phyloP scores from a whole-genome alignment of 768 basidiomycete genomes.

The Tulasnella sp. region DNA sequence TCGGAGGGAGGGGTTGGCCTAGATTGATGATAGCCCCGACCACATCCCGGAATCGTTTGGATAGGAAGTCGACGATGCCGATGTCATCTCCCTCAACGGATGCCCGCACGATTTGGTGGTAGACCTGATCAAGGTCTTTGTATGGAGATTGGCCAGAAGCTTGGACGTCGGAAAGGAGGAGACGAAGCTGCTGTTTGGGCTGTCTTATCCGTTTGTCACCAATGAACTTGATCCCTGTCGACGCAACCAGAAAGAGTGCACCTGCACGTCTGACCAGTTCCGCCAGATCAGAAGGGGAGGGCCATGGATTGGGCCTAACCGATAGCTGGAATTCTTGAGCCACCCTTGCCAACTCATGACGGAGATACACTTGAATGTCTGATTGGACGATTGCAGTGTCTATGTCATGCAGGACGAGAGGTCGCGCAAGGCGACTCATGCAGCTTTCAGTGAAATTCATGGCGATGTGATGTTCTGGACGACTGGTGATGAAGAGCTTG shows the following conservation, averaged over 20 bases:
- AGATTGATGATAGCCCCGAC: conserved; percentile 10
- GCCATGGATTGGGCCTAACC: conserved; percentile 4
- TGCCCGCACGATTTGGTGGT: neutral
- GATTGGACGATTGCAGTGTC: conserved; percentile 3
- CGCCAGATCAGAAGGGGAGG: neutral
- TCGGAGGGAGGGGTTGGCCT: neutral
- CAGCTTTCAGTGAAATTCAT: neutral
- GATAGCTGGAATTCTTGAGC: neutral
- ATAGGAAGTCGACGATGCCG: neutral
- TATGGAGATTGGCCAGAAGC: neutral
- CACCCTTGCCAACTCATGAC: neutral
- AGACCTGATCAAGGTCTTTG: neutral
- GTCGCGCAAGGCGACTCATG: neutral
- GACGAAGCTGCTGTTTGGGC: neutral
- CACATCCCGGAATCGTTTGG: neutral
- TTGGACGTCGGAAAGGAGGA: neutral
- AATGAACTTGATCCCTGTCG: conserved; percentile 5
- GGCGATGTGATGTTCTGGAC: neutral
- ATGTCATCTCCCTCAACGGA: neutral
- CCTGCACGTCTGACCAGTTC: neutral
- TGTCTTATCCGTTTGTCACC: neutral
- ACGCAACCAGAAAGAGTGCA: conserved; percentile 5
- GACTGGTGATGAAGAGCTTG: neutral
- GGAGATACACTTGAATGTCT: conserved; percentile 15
- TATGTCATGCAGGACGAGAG: conserved; percentile 11